Base-by-base conservation (phyloP, 2,329 filamentous ascomycete species). In the Nectriaceae sp. region DNA sequence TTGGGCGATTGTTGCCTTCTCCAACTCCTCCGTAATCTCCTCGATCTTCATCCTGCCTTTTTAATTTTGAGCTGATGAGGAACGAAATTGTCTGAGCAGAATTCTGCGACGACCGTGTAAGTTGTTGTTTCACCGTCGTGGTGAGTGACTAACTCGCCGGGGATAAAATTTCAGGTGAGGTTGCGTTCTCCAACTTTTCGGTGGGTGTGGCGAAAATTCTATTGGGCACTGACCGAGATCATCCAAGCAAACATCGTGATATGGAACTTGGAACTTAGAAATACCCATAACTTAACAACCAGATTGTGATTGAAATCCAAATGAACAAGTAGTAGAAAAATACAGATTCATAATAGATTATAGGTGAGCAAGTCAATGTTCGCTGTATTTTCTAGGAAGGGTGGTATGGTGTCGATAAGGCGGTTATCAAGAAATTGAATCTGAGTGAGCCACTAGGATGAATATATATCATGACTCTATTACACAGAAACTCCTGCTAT, bases 11-110 rank as follows among this genome's bases (percentile, higher is more conserved):
- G 66, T 61, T 42, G 65, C 59, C 56, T 67, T 56, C 15, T 69
- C 70, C 61, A 76, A 62, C 49, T 71, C 67, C 33, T 75, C 67
- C 21, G 67, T 68, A 51, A 77, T 66, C 52, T 76, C 70, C 49
- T 76, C 70, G 40, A 76, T 65, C 26, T 68, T 63, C 71, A 75
- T 70, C 16, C 47, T 62, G 13, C 21, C 15, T 35, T 51, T 15
- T n/a, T n/a, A 3, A 15, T 22, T 19, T 24, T 35, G 36, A 18
- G 18, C 19, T 42, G 31, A 31, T 39, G 15, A 19, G 20, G 40
- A n/a, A n/a, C n/a, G n/a, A n/a, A n/a, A n/a, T n/a, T n/a, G n/a
- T n/a, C n/a, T n/a, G n/a, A n/a, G n/a, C n/a, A n/a, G n/a, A n/a
- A n/a, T n/a, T n/a, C n/a, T n/a, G n/a, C 24, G 24, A 6, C 13